Percentiles rank a stretch among this genome's conserved stretches.
Evolutionary conservation across 805 yeast genomes (phyloP).

Genomic region (Danielia oregonensis): DNA sequence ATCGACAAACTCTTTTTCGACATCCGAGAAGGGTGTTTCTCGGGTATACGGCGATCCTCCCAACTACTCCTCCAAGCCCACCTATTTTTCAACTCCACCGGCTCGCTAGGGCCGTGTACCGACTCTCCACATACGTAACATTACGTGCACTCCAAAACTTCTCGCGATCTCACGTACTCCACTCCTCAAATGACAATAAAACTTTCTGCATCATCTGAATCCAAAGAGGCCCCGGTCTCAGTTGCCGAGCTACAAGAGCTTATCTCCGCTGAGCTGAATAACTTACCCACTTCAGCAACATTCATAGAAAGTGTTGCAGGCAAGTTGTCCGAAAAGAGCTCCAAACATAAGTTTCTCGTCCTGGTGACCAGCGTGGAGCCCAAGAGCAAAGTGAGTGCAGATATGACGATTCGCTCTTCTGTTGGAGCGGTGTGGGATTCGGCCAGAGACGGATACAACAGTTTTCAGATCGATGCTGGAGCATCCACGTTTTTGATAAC

Average conservation of each 20-base stretch:
- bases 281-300: constrained; percentile 13
- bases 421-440: constrained; percentile 59
- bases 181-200: constrained; percentile 9
- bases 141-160: no score
- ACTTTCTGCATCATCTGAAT: constrained; percentile 6
- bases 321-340: constrained; percentile 40
- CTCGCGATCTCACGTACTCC: no score
- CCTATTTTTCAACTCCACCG: no score
- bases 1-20: no score
- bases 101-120: no score
- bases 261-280: constrained; percentile 2
- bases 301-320: constrained; percentile 30
- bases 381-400: constrained; percentile 14
- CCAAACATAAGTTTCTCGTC: constrained; percentile 55
- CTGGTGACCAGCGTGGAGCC: constrained; percentile 36
- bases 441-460: constrained; percentile 50
- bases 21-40: no score
- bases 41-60: no score
- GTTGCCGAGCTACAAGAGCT: constrained; percentile 4
- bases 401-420: constrained; percentile 26
- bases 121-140: no score
- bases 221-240: constrained; percentile 11
- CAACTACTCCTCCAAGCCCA: no score
- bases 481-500: constrained; percentile 20
- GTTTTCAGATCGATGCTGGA: constrained; percentile 23